These are phyloP conservation scores for Cladosporium sp. DNA, from an alignment of 2,329 filamentous ascomycete genomes.

Conservation along the genomic window DNA sequence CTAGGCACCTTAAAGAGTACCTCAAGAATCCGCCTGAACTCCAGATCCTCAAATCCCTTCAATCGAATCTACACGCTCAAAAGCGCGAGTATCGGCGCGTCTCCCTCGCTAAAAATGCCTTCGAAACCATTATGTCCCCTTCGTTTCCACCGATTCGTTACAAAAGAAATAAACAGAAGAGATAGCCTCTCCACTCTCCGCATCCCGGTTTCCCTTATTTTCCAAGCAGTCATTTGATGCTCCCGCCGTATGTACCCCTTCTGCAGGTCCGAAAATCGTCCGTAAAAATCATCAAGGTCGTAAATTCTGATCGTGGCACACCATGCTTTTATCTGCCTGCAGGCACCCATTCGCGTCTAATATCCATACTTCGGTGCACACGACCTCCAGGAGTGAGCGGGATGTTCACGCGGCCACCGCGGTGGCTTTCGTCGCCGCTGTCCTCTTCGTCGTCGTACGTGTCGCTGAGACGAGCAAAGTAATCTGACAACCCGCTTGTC, in stretches of 20 bases:
- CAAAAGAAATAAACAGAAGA: background rate
- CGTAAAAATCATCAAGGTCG: background rate
- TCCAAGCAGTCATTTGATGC: background rate
- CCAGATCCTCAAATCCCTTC: background rate
- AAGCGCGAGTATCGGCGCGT: background rate
- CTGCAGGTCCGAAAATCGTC: background rate
- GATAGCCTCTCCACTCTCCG: background rate
- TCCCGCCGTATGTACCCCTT: background rate
- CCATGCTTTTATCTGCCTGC: slow-evolving; percentile 23
- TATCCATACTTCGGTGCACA: slow-evolving; percentile 66
- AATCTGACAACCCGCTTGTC: slow-evolving; percentile 74
- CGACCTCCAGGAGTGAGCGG: slow-evolving; percentile 65
- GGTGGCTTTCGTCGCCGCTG: slow-evolving; percentile 29
- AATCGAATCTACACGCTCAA: background rate
- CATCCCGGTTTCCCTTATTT: background rate
- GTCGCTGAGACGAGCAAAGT: slow-evolving; percentile 78
- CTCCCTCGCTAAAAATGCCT: background rate
- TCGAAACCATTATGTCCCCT: background rate
- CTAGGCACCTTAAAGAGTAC: background rate
- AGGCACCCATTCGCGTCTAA: slow-evolving; percentile 52
- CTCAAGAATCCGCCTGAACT: background rate
- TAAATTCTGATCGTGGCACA: background rate
- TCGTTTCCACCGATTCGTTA: background rate
- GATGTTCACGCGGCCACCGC: slow-evolving; percentile 52
- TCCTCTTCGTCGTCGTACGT: slow-evolving; percentile 54